These are phyloP conservation scores for Passalora sequoiae DNA, from an alignment of 2,329 filamentous ascomycete genomes.

Conservation along the genomic window DNA sequence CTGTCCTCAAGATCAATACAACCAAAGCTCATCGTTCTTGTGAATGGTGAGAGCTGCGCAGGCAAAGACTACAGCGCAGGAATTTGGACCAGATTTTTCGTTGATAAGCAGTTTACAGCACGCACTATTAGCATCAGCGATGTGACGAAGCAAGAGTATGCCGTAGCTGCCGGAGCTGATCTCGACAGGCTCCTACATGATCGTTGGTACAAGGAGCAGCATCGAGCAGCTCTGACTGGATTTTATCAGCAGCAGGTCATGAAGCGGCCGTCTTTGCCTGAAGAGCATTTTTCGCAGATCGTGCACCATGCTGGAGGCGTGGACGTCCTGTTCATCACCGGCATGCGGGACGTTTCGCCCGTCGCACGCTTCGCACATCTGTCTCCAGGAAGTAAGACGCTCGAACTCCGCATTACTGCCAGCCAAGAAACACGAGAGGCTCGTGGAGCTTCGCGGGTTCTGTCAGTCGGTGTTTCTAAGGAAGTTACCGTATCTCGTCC, in stretches of 20 bases:
- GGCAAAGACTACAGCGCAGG: conserved; percentile 59
- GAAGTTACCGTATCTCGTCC: conserved; percentile 34
- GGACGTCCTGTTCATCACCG: conserved; percentile 58
- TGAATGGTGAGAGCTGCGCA: conserved; percentile 51
- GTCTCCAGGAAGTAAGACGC: conserved; percentile 48
- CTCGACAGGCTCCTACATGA: conserved; percentile 47
- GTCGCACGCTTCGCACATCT: conserved; percentile 52
- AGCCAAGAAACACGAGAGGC: conserved; percentile 34
- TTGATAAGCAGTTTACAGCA: conserved; percentile 33
- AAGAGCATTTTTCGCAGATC: conserved; percentile 49
- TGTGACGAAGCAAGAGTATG: conserved; percentile 54
- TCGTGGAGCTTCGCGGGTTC: conserved; percentile 32
- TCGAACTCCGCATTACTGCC: conserved; percentile 51
- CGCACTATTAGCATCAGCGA: conserved; percentile 54
- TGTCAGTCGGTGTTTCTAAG: conserved; percentile 10
- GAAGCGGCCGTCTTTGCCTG: conserved; percentile 43
- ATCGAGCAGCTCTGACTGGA: conserved; percentile 48
- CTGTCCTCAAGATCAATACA: conserved; percentile 38
- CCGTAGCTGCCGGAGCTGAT: conserved; percentile 46
- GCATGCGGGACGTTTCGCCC: conserved; percentile 58
- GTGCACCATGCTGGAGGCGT: conserved; percentile 40
- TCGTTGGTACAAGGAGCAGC: conserved; percentile 58
- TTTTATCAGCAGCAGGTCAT: conserved; percentile 49
- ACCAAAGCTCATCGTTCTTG: conserved; percentile 52
- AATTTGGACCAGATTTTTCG: conserved; percentile 43